Base-by-base conservation (phyloP, 805 yeast genomes). In the Candida sonorensis region DNA sequence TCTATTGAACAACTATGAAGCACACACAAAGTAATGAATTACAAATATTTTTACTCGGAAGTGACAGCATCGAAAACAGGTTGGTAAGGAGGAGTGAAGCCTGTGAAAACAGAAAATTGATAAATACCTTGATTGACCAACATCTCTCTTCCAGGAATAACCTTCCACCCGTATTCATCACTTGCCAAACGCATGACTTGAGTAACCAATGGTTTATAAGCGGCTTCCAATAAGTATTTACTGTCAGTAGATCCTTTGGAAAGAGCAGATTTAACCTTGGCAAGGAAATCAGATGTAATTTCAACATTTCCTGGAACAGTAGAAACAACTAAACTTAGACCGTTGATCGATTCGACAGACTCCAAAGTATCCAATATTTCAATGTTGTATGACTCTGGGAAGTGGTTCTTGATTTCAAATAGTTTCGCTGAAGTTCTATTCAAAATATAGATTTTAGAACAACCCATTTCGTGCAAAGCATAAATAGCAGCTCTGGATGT, bases 401-500 rank as follows among this genome's bases (percentile, higher is more conserved):
- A 82, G 3, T 71, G 61, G 1, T 65, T 54, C 39, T 70, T 71
- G 44, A 92, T 63, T 1, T 69, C 77, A 14, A 55, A 52, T 32
- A 86, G 63, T 50, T 85, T 85, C 7, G 78, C 61, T 1, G 62
- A 54, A 2, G 95, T 86, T 55, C 97, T 76, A 64, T 88, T 90
- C 37, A 84, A 53, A 65, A 90, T 66, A 62, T 77, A 86, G 38
- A 90, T 83, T 45, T 67, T 75, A 15, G 61, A 46, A 56, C 94
- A 85, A 3, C 96, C 96, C 64, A 90, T 61, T 39, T 74, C 51
- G 51, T 76, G 72, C 43, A 92, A 67, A 1, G 98, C 97, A 55
- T 73, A 87, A 11, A 84, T 75, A 0, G 97, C 97, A 26, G 98
- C 96, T 50, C 96, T 72, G 1, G 96, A 79, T 17, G 99, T 88